Conservation (phyloP, 140 eudicot genomes). For the Flaveria floridana region DNA sequence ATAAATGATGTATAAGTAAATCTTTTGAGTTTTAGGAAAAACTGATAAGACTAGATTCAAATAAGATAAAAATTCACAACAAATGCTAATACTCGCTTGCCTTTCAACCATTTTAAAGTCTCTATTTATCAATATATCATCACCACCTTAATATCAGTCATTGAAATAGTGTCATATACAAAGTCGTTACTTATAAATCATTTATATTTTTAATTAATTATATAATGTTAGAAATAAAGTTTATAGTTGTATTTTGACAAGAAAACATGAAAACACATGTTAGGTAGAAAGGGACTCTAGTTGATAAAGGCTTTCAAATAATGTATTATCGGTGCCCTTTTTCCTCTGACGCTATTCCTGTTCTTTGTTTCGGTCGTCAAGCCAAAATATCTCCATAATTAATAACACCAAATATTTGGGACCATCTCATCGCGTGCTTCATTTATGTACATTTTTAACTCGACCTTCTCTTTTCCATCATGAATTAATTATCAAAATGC, state of each 20-base stretch:
- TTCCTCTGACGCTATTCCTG: background rate
- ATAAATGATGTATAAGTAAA: too few species aligned
- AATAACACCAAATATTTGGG: conserved; percentile 14
- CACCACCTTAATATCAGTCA: too few species aligned
- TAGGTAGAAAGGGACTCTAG: conserved; percentile 10
- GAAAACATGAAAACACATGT: conserved; percentile 20
- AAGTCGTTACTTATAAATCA: too few species aligned
- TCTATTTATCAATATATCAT: too few species aligned
- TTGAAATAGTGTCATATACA: too few species aligned
- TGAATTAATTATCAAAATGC: too few species aligned
- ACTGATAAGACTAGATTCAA: too few species aligned
- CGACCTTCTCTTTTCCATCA: background rate
- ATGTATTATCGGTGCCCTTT: background rate
- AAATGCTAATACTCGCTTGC: too few species aligned
- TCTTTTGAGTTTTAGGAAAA: too few species aligned
- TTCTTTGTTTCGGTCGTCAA: background rate
- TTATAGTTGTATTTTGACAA: background rate
- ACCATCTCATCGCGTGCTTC: conserved; percentile 20
- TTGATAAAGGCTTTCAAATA: conserved; percentile 9
- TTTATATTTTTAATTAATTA: too few species aligned
- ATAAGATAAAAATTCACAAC: too few species aligned
- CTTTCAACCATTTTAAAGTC: too few species aligned
- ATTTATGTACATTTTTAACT: background rate
- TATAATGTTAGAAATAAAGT: background rate
- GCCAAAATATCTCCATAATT: conserved; percentile 15